Base-by-base conservation (phyloP, 257 asterid genomes). In the Nicotiana otophora region DNA sequence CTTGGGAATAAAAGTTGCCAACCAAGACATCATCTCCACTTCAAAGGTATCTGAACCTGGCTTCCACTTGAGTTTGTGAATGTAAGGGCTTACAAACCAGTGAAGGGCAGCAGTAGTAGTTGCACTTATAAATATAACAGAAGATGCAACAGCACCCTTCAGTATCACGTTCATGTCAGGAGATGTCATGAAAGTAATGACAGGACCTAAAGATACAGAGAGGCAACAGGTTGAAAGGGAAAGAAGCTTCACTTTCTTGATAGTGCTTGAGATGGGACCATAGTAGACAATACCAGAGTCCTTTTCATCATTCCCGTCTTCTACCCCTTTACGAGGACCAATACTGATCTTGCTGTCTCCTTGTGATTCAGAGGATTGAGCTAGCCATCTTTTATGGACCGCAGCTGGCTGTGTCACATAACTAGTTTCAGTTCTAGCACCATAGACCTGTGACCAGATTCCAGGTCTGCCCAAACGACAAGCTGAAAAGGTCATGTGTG, bases 31-130 rank as follows among this genome's bases (percentile, higher is more conserved):
- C 97, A 91, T 94, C 77, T 95, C 96, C 31, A 94, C 99, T 89
- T 95, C 97, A n/a, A 95, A 95, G 88, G 89, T 87, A 83, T 94
- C 97, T 0, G 99, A 92, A 62, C 99, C 99, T 5, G 98, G 99
- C 86, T 89, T 92, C 99, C 99, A 95, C 61, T 91, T 92, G 58
- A 95, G 92, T 48, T 88, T 92, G 90, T 95, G 99, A 53, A 94
- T 85, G n/a, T 94, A 95, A 55, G 99, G 99, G 91, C 94, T 92
- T 84, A 93, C 96, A 23, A 94, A 95, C 99, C 99, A 95, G 88
- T 95, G 97, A 80, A 95, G 97, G 65, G 88, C 98, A 0, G 86
- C 94, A 33, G 98, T 95, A 1, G 99, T 92, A 3, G 97, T 85
- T 83, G 98, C 99, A 81, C 98, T 92, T 2, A 93, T 34, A 88